A percentile compares a stretch with the other conserved stretches of the same genome.
These are phyloP conservation scores for Neonectria coccinea DNA, from an alignment of 2,329 filamentous ascomycete species.

Conservation along the genomic window DNA sequence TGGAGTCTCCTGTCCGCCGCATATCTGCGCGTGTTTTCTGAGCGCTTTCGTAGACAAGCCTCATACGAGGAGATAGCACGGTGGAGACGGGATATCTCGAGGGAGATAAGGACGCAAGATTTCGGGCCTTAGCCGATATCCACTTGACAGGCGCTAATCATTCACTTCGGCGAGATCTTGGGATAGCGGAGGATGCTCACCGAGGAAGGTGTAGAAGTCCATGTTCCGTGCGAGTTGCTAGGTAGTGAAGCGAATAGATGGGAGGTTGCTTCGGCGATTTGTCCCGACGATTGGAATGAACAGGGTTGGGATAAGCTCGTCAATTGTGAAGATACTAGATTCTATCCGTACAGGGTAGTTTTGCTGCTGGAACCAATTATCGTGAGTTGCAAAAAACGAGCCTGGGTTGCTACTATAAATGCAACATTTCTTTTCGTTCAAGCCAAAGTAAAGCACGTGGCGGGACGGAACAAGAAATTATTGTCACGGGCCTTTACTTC, in stretches of 20 bases:
- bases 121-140: not conserved
- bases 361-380: not conserved
- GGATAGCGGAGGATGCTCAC: not conserved
- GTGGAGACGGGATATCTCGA: slow-evolving; percentile 7
- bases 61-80: slow-evolving; percentile 13
- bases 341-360: not conserved
- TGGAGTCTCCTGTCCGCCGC: not conserved
- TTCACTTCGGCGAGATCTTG: not conserved
- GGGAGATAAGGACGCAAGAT: not conserved
- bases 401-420: not conserved
- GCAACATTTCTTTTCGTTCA: not conserved
- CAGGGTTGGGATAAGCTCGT: not conserved
- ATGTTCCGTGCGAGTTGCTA: not conserved
- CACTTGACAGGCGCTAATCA: not conserved
- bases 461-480: no score
- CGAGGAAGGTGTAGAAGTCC: not conserved
- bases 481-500: not conserved
- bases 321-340: not conserved
- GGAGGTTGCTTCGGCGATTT: not conserved
- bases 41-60: not conserved
- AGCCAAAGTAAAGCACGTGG: not conserved
- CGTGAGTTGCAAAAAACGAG: not conserved
- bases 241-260: not conserved
- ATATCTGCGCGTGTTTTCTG: slow-evolving; percentile 14
- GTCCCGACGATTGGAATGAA: not conserved